phyloP scores from a whole-genome alignment of 1,284 basidiomycete species.

The Cutaneotrichosporon cavernicola region DNA sequence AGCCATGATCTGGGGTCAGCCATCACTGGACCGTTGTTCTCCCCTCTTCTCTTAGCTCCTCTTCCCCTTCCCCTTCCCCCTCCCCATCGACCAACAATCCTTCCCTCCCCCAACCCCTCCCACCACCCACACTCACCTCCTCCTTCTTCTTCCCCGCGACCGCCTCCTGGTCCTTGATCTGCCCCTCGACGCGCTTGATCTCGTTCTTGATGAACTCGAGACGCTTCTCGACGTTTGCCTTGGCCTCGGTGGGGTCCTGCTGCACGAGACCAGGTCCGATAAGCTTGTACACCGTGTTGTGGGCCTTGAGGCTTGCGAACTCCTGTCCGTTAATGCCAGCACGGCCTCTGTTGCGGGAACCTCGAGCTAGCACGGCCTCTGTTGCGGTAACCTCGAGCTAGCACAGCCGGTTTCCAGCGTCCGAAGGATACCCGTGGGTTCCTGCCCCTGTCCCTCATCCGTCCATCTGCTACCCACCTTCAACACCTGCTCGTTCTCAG shows the following conservation, averaged over 20 bases:
- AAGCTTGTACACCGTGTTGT: conserved; percentile 86
- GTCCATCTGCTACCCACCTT: conserved; percentile 61
- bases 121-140: conserved; percentile 60
- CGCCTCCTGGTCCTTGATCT: conserved; percentile 70
- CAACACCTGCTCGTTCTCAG: conserved; percentile 88
- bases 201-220: conserved; percentile 86
- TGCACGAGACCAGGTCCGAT: conserved; percentile 87
- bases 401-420: not conserved
- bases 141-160: conserved; percentile 74
- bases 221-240: conserved; percentile 83
- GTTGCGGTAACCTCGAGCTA: too few relatives aligned
- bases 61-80: too few relatives aligned
- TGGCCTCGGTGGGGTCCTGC: conserved; percentile 86
- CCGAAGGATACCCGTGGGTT: too few relatives aligned
- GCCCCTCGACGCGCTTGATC: conserved; percentile 76
- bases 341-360: too few relatives aligned
- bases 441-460: too few relatives aligned
- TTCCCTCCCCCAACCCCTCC: too few relatives aligned
- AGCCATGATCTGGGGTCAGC: conserved; percentile 39
- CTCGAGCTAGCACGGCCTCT: too few relatives aligned
- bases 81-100: too few relatives aligned
- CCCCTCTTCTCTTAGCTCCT: not conserved
- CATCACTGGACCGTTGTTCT: not conserved
- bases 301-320: conserved; percentile 70
- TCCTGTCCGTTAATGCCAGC: conserved; percentile 61